Percentiles rank a stretch among this genome's conserved stretches.
Evolutionary conservation across 192 early-diverging fungal genomes (phyloP).

Genomic region (Coemansia sp.): DNA sequence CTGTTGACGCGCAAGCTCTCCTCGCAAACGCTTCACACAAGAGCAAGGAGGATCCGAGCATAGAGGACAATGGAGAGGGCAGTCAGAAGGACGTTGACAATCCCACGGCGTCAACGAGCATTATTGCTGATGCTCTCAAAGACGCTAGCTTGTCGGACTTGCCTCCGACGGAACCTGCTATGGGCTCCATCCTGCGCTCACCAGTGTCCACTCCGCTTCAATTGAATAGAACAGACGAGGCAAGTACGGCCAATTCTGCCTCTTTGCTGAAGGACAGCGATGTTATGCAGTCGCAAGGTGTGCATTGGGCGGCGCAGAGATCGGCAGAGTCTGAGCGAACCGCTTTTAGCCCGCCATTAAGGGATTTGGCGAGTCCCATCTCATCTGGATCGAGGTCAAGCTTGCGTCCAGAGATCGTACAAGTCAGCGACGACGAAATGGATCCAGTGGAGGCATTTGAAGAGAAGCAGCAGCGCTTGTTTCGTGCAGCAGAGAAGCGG

Average conservation of each 20-base stretch:
- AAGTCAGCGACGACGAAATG: constrained; percentile 17
- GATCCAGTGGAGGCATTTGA: constrained; percentile 34
- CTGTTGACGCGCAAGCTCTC: not conserved
- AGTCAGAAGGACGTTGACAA: constrained; percentile 5
- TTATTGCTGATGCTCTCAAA: constrained; percentile 6
- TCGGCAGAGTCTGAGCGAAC: constrained; percentile 39
- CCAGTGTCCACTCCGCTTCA: not conserved
- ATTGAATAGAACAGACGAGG: not conserved
- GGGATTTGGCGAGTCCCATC: constrained; percentile 14
- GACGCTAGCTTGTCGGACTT: constrained; percentile 1
- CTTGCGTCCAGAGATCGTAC: constrained; percentile 20
- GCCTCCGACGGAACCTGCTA: not conserved
- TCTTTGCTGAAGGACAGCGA: constrained; percentile 27
- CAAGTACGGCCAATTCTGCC: not conserved
- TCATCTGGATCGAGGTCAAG: constrained; percentile 13
- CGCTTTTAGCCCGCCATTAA: constrained; percentile 12
- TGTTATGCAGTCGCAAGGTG: constrained; percentile 13
- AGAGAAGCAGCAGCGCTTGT: constrained; percentile 40
- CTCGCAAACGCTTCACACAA: not conserved
- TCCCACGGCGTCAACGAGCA: not conserved
- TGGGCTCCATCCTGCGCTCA: not conserved
- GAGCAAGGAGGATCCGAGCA: not conserved
- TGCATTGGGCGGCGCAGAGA: constrained; percentile 9
- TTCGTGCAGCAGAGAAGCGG: constrained; percentile 36
- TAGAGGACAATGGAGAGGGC: not conserved